Base-by-base conservation (phyloP, 2,329 filamentous ascomycete genomes). In the Orbilia quercus region DNA sequence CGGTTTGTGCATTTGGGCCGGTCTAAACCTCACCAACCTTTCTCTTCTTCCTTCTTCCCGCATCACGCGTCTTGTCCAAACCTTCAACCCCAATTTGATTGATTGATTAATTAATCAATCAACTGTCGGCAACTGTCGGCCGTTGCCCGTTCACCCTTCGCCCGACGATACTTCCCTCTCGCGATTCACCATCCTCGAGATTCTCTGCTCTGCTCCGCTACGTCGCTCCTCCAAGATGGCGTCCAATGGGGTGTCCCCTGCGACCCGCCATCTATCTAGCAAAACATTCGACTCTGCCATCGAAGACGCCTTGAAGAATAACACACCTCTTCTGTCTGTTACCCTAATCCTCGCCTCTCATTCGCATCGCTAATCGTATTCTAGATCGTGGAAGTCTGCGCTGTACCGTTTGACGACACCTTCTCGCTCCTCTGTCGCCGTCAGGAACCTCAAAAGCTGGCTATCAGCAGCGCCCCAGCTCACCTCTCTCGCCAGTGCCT, bases 241-340 rank as follows among this genome's bases (percentile, higher is more conserved):
- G n/a, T 65, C 67, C 20, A 60, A 44, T 11, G 54, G 54, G n/a
- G 48, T 48, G 50, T 51, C 50, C 22, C 47, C 54, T 28, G 57
- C 54, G 31, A 66, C 60, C 12, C 28, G 57, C n/a, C 54, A 73
- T 11, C n/a, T 73, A 25, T 48, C 54, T 7, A 66, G 55, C 69
- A 73, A 67, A 42, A 40, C 50, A 11, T 73, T 73, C 18, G 69
- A 73, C 16, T 60, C 69, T 23, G 69, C 60, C 20, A 65, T 78
- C 22, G 76, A 78, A 25, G 76, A 77, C 73, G 76, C 76, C 28
- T 85, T 98, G 79, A 89, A 87, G 78, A 91, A 91, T 82, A 89
- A 94, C 81, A 86, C 87, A 79, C 86, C 90, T 80, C 84, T 97
- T 79, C 85, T 96, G 90, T 96, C 85, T 80, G 89, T 84, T n/a